Conservation (phyloP, 768 basidiomycete genomes). For the Pleurotus tuoliensis region DNA sequence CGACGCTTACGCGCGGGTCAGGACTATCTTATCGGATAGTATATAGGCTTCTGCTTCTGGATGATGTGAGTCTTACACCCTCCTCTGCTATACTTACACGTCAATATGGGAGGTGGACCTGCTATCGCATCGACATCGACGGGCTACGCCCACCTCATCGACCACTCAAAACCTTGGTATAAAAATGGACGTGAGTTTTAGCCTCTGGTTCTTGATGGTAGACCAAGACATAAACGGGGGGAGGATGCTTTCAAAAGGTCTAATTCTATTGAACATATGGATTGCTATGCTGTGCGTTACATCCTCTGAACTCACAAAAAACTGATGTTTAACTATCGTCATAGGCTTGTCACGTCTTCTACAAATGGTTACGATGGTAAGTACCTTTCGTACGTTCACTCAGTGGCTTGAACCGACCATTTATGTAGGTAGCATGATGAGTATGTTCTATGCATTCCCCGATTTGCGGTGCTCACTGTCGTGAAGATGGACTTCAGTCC, state of each 20-base stretch:
- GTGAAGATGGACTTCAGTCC: constrained; percentile 4
- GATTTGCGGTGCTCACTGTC: neutral
- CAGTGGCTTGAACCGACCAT: constrained; percentile 38
- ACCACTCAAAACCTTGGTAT: constrained; percentile 52
- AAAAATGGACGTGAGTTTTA: constrained; percentile 46
- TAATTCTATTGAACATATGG: constrained; percentile 52
- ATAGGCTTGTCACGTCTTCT: constrained; percentile 6
- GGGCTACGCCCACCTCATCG: constrained; percentile 43
- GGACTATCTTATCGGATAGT: constrained; percentile 6
- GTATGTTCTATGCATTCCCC: neutral
- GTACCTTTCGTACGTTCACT: constrained; percentile 55
- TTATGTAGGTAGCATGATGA: constrained; percentile 17
- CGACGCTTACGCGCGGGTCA: neutral
- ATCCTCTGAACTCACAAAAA: neutral
- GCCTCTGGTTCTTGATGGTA: neutral
- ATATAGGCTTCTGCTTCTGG: constrained; percentile 41
- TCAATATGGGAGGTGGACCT: constrained; percentile 44
- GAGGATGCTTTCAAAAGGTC: constrained; percentile 23
- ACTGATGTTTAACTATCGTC: neutral
- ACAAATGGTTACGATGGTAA: constrained; percentile 11
- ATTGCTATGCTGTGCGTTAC: constrained; percentile 46
- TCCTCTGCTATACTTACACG: neutral
- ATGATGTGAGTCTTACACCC: constrained; percentile 24
- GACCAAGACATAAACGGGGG: too few relatives aligned
- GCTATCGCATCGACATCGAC: constrained; percentile 25